phyloP scores from a whole-genome alignment of 495 filamentous ascomycete species.

The Penicillium simplicissimum region DNA sequence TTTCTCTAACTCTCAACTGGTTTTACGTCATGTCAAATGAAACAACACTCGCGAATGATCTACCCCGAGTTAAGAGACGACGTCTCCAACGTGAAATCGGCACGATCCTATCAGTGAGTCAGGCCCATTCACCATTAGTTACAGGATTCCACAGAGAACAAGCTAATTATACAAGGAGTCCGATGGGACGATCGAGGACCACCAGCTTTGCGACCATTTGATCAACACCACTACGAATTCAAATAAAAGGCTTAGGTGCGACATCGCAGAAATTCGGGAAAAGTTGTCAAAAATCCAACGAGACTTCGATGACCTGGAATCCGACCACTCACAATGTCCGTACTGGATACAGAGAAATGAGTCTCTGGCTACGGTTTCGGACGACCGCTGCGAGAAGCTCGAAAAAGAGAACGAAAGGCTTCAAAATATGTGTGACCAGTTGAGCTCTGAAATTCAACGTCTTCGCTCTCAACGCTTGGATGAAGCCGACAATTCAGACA shows the following conservation, averaged over 20 bases:
- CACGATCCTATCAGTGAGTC: background rate
- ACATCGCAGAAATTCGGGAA: background rate
- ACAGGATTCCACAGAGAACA: background rate
- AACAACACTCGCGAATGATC: background rate
- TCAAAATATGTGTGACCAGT: background rate
- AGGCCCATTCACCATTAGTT: background rate
- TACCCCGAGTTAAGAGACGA: background rate
- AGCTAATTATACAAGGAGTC: background rate
- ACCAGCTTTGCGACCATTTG: background rate
- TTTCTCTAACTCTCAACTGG: background rate
- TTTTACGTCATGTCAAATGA: background rate
- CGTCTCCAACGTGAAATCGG: background rate
- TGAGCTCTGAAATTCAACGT: background rate
- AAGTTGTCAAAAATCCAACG: background rate
- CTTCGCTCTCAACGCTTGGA: background rate
- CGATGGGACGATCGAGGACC: background rate
- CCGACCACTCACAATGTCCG: background rate
- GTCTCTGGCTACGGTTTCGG: background rate
- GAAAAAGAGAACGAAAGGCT: background rate
- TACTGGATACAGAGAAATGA: background rate
- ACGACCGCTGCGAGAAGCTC: background rate
- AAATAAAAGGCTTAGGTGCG: background rate
- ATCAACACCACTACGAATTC: background rate
- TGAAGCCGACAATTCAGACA: background rate
- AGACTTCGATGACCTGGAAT: background rate